These are phyloP conservation scores for Diplocarpon rosae DNA, from an alignment of 2,329 filamentous ascomycete genomes.

Conservation along the genomic window DNA sequence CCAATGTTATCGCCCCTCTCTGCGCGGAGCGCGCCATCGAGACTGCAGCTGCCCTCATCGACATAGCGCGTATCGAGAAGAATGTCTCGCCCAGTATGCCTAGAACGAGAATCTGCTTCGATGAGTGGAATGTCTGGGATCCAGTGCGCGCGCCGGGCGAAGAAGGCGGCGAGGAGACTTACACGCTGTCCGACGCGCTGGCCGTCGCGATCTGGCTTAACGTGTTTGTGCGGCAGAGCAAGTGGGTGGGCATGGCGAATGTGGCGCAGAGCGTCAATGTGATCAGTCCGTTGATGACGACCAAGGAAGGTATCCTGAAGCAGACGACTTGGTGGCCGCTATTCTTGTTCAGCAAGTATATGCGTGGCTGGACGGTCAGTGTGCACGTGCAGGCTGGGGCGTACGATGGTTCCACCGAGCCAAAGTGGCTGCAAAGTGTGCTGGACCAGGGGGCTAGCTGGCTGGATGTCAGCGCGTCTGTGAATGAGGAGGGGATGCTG, in stretches of 20 bases:
- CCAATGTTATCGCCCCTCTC: constrained; percentile 44
- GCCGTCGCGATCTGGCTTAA: constrained; percentile 54
- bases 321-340: constrained; percentile 57
- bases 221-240: constrained; percentile 51
- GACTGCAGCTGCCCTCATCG: constrained; percentile 48
- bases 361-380: constrained; percentile 61
- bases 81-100: constrained; percentile 22
- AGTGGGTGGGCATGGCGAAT: constrained; percentile 53
- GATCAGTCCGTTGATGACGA: constrained; percentile 57
- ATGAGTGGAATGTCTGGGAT: constrained; percentile 64
- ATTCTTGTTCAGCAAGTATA: constrained; percentile 51
- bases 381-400: constrained; percentile 51
- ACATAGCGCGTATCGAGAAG: constrained; percentile 52
- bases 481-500: constrained; percentile 47
- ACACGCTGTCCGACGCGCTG: constrained; percentile 53
- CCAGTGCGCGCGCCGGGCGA: constrained; percentile 50
- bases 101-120: constrained; percentile 53
- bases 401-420: constrained; percentile 57
- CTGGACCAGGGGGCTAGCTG: constrained; percentile 56
- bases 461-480: constrained; percentile 54
- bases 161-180: constrained; percentile 49
- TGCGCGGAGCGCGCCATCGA: constrained; percentile 55
- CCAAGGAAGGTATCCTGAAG: constrained; percentile 42
- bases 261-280: constrained; percentile 59
- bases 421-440: constrained; percentile 51